Evolutionary conservation across 306 rosid genomes (phyloP), one percentile per base, ranked within the genome.

Genomic region (Prunus salicina): DNA sequence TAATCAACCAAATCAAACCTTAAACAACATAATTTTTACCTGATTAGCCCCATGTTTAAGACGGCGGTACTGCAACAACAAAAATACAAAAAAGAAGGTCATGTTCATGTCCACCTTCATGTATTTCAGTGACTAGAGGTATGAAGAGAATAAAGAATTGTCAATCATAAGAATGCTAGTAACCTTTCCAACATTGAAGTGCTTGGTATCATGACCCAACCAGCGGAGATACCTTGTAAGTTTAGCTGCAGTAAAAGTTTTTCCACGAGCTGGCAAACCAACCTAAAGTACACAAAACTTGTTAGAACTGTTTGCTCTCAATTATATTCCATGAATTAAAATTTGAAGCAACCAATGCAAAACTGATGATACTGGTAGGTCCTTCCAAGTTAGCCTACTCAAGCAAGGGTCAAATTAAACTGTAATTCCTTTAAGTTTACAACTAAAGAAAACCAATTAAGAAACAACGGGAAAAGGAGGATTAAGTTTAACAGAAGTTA

Each of bases 211-310:
- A 86, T 95, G 99, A 87, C 99, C 99, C 88, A 95, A 85, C 97
- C 99, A 92, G 69, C 97, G 99, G 71, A 95, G 96, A 81, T 95
- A 95, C 87, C 99, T 88, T 27, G 99, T 95, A 79, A 95, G 99
- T 83, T 95, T 95, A 81, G 99, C 99, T 60, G 99, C 97, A 25
- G 99, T 90, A 76, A 95, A 95, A 78, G 99, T 95, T 81, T 95
- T 95, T 69, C 99, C 99, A 77, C 99, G 97, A 76, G 99, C 99
- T 77, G 99, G 99, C 80, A 95, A 84, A 81, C 99, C 99, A 74
- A 95, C 99, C 99, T 95, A 71, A 71, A 84, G 78, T 68, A 75
- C 24, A 77, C 80, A 57, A 74, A 77, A 60, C 76, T 43, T 70
- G 61, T 66, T 52, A 79, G 56, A 87, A 77, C 71, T 58, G 64